phyloP scores from a whole-genome alignment of 495 filamentous ascomycete species.

The Oleoguttula mirabilis region DNA sequence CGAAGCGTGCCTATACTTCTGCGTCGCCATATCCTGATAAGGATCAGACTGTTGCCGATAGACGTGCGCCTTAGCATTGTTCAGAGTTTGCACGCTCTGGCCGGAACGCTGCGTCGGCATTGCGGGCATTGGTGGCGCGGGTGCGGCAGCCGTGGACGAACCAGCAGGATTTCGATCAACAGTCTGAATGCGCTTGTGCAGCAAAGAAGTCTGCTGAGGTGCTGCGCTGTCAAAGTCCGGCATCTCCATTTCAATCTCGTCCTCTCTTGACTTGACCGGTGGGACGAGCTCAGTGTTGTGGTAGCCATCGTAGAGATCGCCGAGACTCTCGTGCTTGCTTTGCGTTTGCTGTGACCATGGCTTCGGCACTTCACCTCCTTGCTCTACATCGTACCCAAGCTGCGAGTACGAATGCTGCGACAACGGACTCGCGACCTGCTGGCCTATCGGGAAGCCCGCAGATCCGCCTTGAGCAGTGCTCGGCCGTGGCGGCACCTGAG shows the following conservation, averaged over 20 bases:
- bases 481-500: slow-evolving; percentile 4
- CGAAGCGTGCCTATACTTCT: background rate
- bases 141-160: background rate
- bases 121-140: background rate
- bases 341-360: background rate
- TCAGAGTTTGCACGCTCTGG: background rate
- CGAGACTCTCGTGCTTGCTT: slow-evolving; percentile 13
- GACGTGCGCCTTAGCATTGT: background rate
- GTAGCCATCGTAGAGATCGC: slow-evolving; percentile 47
- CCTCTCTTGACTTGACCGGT: slow-evolving; percentile 17
- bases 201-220: slow-evolving; percentile 1
- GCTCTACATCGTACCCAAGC: no score
- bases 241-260: slow-evolving; percentile 43
- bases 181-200: slow-evolving; percentile 16
- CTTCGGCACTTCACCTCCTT: no score
- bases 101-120: background rate
- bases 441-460: no score
- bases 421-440: no score
- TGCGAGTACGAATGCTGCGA: background rate
- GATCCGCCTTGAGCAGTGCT: background rate
- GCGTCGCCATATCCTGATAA: background rate
- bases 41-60: background rate
- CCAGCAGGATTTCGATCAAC: background rate
- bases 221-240: slow-evolving; percentile 65
- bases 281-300: slow-evolving; percentile 29